Percentiles rank a stretch among this genome's conserved stretches.
These are phyloP conservation scores for Lasiosphaeria miniovina DNA, from an alignment of 495 filamentous ascomycete genomes.

Conservation along the genomic window DNA sequence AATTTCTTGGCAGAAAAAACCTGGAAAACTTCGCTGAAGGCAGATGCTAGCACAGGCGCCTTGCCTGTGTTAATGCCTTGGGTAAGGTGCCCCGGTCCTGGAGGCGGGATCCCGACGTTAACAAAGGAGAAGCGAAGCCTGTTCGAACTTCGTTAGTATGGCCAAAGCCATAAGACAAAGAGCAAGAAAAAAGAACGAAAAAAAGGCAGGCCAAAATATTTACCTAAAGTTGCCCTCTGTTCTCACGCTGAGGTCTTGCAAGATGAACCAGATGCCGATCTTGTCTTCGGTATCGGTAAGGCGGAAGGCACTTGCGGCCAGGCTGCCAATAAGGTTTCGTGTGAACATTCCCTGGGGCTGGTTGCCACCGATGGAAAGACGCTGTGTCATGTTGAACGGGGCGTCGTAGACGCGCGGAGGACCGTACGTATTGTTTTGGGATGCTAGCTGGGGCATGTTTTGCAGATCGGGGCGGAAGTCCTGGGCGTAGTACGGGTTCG, in stretches of 20 bases:
- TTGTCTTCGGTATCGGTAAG: constrained; percentile 78
- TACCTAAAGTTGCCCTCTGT: constrained; percentile 92
- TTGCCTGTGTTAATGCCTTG: constrained; percentile 66
- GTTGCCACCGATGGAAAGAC: constrained; percentile 37
- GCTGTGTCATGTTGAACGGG: constrained; percentile 25
- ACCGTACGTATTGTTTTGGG: constrained; percentile 19
- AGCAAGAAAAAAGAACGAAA: background rate
- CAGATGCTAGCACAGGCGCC: constrained; percentile 81
- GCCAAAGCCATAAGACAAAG: background rate
- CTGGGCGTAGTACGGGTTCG: constrained; percentile 28
- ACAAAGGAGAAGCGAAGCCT: constrained; percentile 65
- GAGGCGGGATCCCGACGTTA: constrained; percentile 61
- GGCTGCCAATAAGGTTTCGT: constrained; percentile 88
- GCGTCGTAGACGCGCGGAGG: constrained; percentile 27
- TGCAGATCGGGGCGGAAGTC: constrained; percentile 25
- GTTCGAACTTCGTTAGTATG: background rate
- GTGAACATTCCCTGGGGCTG: constrained; percentile 87
- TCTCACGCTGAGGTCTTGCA: constrained; percentile 91
- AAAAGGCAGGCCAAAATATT: constrained; percentile 18
- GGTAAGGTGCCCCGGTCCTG: constrained; percentile 27
- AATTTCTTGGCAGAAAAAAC: constrained; percentile 98
- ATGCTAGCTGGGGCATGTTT: constrained; percentile 18
- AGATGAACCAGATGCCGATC: constrained; percentile 93
- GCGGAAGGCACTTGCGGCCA: constrained; percentile 85
- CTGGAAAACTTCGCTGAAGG: constrained; percentile 87